Evolutionary conservation across 306 rosid species (phyloP), one percentile per base, ranked within the genome.

Genomic region (Cicer yamashitae): DNA sequence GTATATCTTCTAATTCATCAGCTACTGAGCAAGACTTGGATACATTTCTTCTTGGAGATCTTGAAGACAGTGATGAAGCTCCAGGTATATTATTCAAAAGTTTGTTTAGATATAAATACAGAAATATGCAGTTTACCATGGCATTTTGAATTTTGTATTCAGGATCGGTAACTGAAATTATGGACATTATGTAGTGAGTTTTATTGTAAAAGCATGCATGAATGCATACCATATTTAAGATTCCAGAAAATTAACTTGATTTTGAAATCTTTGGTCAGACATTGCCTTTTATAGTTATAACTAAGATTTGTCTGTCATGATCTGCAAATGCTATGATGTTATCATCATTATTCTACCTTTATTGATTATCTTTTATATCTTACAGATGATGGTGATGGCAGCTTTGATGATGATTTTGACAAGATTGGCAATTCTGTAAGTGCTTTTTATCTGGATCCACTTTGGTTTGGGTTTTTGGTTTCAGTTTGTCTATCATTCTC

Each of bases 391-490:
- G 97, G 84, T 10, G 96, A 90, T 69, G 92, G 76, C 37, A 87
- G 90, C 90, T 93, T 96, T 62, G 98, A 83, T 77, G 99, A 96
- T 83, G 98, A 96, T 82, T 96, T 96, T 71, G 99, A 96, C 89
- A 92, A 92, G 92, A 96, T 96, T 73, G 97, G 78, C 52, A 87
- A 92, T 86, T 96, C 98, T 43, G 99, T 96, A 86, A 79, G 93
- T 77, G 74, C 47, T 34, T 72, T 69, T 70, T 34, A 60, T 66
- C 50, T 65, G 72, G 58, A 64, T 65, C 53, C 30, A 39, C 51
- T 71, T 40, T 70, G 48, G 53, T 62, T 38, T 69, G 52, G 70
- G 22, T 58, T 70, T 71, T 25, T 46, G 10, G 52, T 82, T 73
- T 73, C 25, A 44, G 20, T 64, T 62, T 18, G 30, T 59, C 63